Evolutionary conservation across 208 protist genomes (phyloP), one percentile per base, ranked within the genome.

Genomic region (Leptomonas pyrrhocoris): DNA sequence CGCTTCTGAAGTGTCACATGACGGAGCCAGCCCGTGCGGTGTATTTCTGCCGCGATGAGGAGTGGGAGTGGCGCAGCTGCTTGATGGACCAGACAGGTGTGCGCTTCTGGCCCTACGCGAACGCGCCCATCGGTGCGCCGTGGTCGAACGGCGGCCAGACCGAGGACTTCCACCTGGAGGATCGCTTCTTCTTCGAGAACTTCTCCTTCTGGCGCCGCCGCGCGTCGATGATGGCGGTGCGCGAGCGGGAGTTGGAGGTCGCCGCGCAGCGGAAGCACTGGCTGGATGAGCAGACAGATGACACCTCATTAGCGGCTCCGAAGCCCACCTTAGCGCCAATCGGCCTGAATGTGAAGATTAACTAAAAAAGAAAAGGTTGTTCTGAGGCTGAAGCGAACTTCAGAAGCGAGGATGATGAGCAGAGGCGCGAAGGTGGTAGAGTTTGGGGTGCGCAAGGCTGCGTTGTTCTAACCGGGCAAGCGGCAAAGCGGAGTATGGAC

Each of bases 61-160:
- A 96, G 80, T 96, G 89, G 87, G 89, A 96, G 83, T 96, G 92
- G 92, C 92, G 92, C n/a, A 94, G 73, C 49, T 96, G 92, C 70
- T 61, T 96, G 58, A 96, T 96, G 92, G 92, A 96, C 65, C 85
- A 94, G 65, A 96, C 92, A 0, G 92, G 92, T 19, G 77, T 94
- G 23, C 92, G 92, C 60, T 96, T 96, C 73, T 96, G 86, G 84
- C 92, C 92, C 1, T 96, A 96, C 74, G 92, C 92, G 15, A 96
- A 96, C 67, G 89, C 92, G 7, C 89, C 89, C 19, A 82, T 93
- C 54, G 89, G 85, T 21, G 88, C 89, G 12, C 79, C 75, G 50
- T 96, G 86, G 86, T 93, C 85, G 62, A 96, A 96, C 60, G 92
- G 92, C 53, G 92, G 92, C 12, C 92, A 96, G 69, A 94, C 88